Evolutionary conservation across 768 basidiomycete species (phyloP), one percentile per base, ranked within the genome.

Genomic region (Trametes cubensis): DNA sequence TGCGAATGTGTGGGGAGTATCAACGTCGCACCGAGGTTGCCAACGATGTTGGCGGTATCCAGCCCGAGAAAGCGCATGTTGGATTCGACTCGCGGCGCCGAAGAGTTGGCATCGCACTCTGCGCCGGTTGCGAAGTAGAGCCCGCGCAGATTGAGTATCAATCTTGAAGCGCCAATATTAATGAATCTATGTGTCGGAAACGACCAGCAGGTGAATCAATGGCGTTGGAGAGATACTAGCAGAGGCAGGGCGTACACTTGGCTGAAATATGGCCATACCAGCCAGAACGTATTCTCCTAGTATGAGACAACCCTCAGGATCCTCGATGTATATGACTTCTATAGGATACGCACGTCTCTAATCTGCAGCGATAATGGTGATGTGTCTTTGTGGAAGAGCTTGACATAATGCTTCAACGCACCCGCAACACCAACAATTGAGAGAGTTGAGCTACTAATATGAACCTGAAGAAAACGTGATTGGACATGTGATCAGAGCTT

Each of bases 141-240:
- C 18, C 52, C 52, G 17, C 59, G 59, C 8, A 60, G 59, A 14
- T 53, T 45, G 20, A 60, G 51, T 25, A 60, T 60, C 45, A 60
- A 49, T 15, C 51, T 52, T 28, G 59, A 60, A 14, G 49, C 34
- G 34, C 40, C 20, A 25, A 60, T 60, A 23, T 40, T 52, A 13
- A 45, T 60, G 30, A 60, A 26, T 6, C 59, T 60, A 34, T 34
- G 34, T 28, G 28, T 28, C 7, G 28, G 7, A 3, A 7, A 28
- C 28, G 28, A 7, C 7, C 7, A 28, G 28, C 34, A 34, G 5
- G 5, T 2, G 10, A 11, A 34, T 6, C 34, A 34, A 34, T 34
- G 11, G 34, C 10, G 6, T 18, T 17, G 11, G 15, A 17, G 40
- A n/a, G 11, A 21, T 49, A 34, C 23, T 10, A n/a, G 4, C 6